Percentiles rank a stretch among this genome's conserved stretches.
These are phyloP conservation scores for Raphanus raphanistrum DNA, from an alignment of 345 rosid genomes.

Conservation along the genomic window DNA sequence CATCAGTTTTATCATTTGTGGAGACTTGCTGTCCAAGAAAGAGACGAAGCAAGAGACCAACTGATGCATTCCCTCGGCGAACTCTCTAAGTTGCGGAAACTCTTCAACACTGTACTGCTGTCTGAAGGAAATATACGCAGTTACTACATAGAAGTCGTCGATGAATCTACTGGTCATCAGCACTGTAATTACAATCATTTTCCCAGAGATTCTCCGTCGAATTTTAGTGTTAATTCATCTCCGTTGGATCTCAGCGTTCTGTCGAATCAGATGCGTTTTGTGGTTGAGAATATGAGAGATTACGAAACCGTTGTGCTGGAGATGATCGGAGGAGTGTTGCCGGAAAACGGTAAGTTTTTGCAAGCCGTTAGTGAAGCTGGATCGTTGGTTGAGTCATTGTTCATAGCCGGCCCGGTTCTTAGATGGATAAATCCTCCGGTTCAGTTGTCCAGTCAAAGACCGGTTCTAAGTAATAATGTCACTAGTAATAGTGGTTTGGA, in stretches of 20 bases:
- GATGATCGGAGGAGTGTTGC: slow-evolving; percentile 38
- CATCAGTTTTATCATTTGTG: slow-evolving; percentile 1
- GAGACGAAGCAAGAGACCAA: slow-evolving; percentile 34
- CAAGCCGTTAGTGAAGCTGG: slow-evolving; percentile 44
- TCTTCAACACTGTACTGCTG: slow-evolving; percentile 11
- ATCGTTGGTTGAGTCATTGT: slow-evolving; percentile 41
- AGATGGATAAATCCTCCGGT: slow-evolving; percentile 55
- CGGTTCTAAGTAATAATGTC: slow-evolving; percentile 1
- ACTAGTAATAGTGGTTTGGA: slow-evolving; percentile 9
- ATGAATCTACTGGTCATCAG: not conserved
- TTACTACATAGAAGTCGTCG: not conserved
- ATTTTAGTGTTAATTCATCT: not conserved
- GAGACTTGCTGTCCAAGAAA: slow-evolving; percentile 28
- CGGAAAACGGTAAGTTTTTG: slow-evolving; percentile 49
- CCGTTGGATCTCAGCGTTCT: slow-evolving; percentile 10
- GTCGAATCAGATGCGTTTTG: slow-evolving; percentile 8
- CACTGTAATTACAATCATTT: not conserved
- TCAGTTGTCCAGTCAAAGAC: slow-evolving; percentile 16
- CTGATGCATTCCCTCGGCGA: slow-evolving; percentile 6
- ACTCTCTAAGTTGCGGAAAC: slow-evolving; percentile 3
- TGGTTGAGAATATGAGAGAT: slow-evolving; percentile 4
- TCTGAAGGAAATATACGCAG: not conserved
- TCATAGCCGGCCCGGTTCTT: slow-evolving; percentile 43
- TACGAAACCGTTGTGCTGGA: slow-evolving; percentile 30
- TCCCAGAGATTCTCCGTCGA: not conserved